These are phyloP conservation scores for Aureoboletus auriporus DNA, from an alignment of 768 basidiomycete genomes.

Conservation along the genomic window DNA sequence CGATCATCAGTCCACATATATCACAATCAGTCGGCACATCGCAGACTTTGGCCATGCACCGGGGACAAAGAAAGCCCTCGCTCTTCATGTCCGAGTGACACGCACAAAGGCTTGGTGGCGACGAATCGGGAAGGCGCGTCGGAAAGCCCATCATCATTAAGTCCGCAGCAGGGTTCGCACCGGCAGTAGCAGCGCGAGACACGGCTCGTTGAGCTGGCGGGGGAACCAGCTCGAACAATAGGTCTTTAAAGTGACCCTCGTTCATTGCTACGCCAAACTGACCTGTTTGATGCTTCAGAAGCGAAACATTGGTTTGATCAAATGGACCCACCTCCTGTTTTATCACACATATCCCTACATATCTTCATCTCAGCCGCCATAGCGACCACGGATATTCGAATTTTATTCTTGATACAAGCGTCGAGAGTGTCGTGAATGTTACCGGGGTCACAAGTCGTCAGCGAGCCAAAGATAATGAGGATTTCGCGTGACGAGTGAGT, in stretches of 20 bases:
- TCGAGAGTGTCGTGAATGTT: constrained; percentile 95
- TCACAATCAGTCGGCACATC: constrained; percentile 98
- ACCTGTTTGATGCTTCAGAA: constrained; percentile 39
- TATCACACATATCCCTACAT: constrained; percentile 85
- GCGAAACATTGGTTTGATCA: neutral
- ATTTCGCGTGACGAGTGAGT: constrained; percentile 96
- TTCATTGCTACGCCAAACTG: constrained; percentile 97
- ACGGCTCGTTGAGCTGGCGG: constrained; percentile 80
- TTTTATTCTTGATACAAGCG: constrained; percentile 75
- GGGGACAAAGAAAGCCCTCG: constrained; percentile 92
- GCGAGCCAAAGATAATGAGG: constrained; percentile 87
- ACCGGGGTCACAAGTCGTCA: constrained; percentile 96
- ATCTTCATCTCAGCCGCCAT: constrained; percentile 99
- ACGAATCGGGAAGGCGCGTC: constrained; percentile 80
- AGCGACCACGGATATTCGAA: constrained; percentile 90
- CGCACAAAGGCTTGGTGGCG: constrained; percentile 80
- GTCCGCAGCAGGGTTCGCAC: constrained; percentile 69
- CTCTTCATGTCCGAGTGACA: constrained; percentile 92
- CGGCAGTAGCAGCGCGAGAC: constrained; percentile 42
- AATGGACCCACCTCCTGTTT: constrained; percentile 70
- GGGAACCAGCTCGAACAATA: constrained; percentile 92
- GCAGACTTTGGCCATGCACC: constrained; percentile 90
- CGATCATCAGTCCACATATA: constrained; percentile 96
- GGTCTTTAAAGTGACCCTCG: constrained; percentile 94
- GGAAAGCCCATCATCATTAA: constrained; percentile 99